These are phyloP conservation scores for Aspergillus sp. DNA, from an alignment of 2,329 filamentous ascomycete genomes.

Conservation along the genomic window DNA sequence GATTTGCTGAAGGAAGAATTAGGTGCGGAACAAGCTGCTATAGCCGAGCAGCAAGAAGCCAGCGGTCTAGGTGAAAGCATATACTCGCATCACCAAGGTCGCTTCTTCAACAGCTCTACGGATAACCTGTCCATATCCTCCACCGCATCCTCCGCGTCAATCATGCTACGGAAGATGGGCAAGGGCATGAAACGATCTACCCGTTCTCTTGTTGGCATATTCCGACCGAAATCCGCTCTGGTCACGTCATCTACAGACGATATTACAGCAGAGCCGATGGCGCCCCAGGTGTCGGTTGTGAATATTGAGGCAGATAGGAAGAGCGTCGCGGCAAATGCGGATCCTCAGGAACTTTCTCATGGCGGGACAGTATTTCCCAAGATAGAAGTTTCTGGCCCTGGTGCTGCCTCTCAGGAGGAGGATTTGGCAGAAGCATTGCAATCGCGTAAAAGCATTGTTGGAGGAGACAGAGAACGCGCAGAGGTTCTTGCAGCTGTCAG, in stretches of 20 bases:
- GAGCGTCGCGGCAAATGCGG: conserved; percentile 70
- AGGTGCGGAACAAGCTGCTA: conserved; percentile 86
- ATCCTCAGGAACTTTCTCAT: conserved; percentile 63
- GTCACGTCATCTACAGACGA: conserved; percentile 69
- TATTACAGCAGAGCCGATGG: conserved; percentile 63
- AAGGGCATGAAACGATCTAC: conserved; percentile 95
- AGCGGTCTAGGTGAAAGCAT: conserved; percentile 90
- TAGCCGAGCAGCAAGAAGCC: conserved; percentile 89
- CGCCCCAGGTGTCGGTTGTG: conserved; percentile 90
- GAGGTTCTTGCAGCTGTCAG: conserved; percentile 90
- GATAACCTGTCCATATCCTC: conserved; percentile 71
- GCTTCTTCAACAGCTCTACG: conserved; percentile 84
- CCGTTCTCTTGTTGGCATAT: conserved; percentile 87
- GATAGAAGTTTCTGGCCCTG: conserved; percentile 77
- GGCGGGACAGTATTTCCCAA: conserved; percentile 81
- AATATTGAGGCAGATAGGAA: conserved; percentile 93
- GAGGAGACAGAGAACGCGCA: conserved; percentile 83
- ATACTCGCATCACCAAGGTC: conserved; percentile 75
- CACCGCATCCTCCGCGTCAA: conserved; percentile 49
- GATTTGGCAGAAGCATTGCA: conserved; percentile 47
- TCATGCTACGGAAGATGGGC: conserved; percentile 88
- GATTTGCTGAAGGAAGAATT: conserved; percentile 65
- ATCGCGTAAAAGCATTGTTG: conserved; percentile 83
- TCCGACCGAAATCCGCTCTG: conserved; percentile 88
- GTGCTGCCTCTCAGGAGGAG: conserved; percentile 44